Conservation (phyloP, 2,329 filamentous ascomycete species). For the Trichoderma polysporum region DNA sequence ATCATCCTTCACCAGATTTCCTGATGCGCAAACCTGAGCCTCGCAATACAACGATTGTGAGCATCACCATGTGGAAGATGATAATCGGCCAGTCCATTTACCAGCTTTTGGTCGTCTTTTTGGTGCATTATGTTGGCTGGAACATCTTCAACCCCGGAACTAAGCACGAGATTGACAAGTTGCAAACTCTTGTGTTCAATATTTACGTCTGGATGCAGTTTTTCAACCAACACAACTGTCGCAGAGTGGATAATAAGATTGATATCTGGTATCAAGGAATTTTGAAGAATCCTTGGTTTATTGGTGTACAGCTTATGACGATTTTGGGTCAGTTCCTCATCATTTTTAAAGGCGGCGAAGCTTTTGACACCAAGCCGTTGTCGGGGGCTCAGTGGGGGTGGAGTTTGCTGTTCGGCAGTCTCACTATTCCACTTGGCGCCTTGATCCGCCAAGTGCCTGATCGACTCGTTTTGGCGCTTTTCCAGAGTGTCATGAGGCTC, state of each 20-base stretch:
- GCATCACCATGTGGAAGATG: constrained; percentile 84
- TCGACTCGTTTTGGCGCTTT: constrained; percentile 31
- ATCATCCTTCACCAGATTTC: constrained; percentile 56
- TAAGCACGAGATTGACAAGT: constrained; percentile 34
- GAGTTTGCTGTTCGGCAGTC: constrained; percentile 64
- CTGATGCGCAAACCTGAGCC: constrained; percentile 68
- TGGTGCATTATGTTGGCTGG: constrained; percentile 60
- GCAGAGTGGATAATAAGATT: constrained; percentile 77
- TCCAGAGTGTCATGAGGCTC: constrained; percentile 27
- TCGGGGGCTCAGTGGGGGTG: constrained; percentile 68
- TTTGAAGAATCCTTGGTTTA: constrained; percentile 73
- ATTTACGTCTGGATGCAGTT: constrained; percentile 90
- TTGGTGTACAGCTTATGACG: constrained; percentile 65
- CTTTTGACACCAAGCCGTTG: constrained; percentile 62
- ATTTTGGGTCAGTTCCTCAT: constrained; percentile 70
- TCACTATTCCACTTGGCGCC: constrained; percentile 63
- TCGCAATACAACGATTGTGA: constrained; percentile 72
- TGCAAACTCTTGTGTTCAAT: constrained; percentile 75
- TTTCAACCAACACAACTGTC: constrained; percentile 79
- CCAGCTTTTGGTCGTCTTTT: constrained; percentile 62
- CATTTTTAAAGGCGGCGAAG: constrained; percentile 66
- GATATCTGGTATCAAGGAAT: constrained; percentile 78
- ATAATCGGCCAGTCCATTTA: constrained; percentile 79
- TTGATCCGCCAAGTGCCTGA: constrained; percentile 45
- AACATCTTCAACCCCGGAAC: constrained; percentile 55